phyloP scores from a whole-genome alignment of 2,329 filamentous ascomycete species.

The Tolypocladium tropicale region DNA sequence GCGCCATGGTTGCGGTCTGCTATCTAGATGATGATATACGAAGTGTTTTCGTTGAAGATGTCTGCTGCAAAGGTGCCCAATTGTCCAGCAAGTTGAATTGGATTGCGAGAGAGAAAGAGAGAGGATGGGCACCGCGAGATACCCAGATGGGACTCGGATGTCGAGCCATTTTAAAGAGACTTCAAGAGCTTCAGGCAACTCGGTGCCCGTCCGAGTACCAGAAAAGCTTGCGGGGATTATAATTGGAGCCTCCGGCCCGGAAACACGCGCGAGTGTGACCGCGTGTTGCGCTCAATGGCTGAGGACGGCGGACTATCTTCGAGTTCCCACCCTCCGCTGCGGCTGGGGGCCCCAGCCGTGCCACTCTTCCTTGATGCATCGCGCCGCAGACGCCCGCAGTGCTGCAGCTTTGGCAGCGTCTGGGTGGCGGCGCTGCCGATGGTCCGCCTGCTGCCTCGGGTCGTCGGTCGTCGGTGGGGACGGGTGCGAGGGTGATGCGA shows the following conservation, averaged over 20 bases:
- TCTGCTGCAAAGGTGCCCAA: neutral
- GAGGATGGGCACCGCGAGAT: neutral
- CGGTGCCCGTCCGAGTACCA: neutral
- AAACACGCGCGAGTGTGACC: neutral
- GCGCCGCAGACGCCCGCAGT: neutral
- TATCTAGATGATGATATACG: neutral
- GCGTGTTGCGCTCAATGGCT: conserved; percentile 1
- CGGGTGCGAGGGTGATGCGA: neutral
- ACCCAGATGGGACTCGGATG: neutral
- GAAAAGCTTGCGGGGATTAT: neutral
- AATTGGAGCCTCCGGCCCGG: neutral
- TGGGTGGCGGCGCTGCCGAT: neutral
- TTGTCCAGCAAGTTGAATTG: neutral
- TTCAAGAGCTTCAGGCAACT: neutral
- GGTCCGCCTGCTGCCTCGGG: neutral
- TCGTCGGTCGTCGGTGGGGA: neutral
- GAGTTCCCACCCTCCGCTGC: neutral
- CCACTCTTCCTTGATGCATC: neutral
- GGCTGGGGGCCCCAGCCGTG: neutral
- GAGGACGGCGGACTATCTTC: neutral
- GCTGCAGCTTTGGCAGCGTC: neutral
- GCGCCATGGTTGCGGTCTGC: neutral
- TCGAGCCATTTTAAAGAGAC: neutral
- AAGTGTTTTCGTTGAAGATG: neutral
- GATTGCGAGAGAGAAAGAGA: neutral